These are phyloP conservation scores for Datisca glomerata DNA, from an alignment of 306 rosid genomes.

Conservation along the genomic window DNA sequence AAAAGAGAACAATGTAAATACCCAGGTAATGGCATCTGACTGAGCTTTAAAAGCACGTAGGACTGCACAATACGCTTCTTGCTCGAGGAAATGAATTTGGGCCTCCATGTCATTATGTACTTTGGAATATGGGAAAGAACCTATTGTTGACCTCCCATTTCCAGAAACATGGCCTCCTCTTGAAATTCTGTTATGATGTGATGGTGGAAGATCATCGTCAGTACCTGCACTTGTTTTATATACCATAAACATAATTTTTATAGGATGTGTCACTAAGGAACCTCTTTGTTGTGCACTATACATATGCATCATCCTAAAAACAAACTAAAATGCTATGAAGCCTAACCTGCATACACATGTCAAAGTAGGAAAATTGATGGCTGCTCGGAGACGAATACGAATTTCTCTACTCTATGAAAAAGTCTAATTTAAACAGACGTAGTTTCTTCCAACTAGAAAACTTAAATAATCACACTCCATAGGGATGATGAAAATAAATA, in stretches of 20 bases:
- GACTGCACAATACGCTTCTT: slow-evolving; percentile 42
- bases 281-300: neutral
- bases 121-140: slow-evolving; percentile 28
- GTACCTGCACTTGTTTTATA: slow-evolving; percentile 28
- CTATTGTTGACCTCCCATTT: slow-evolving; percentile 27
- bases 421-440: too few relatives aligned
- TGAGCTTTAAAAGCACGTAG: slow-evolving; percentile 48
- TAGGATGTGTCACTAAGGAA: neutral
- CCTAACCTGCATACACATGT: too few relatives aligned
- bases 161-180: slow-evolving; percentile 30
- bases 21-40: slow-evolving; percentile 52
- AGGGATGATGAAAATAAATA: too few relatives aligned
- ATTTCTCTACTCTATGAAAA: neutral
- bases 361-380: neutral
- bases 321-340: too few relatives aligned
- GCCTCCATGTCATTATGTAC: slow-evolving; percentile 37
- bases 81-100: slow-evolving; percentile 38
- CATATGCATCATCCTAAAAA: too few relatives aligned
- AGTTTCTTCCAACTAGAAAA: too few relatives aligned
- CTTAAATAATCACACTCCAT: too few relatives aligned
- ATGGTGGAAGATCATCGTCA: slow-evolving; percentile 37
- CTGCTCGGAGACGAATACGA: neutral
- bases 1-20: slow-evolving; percentile 17
- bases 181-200: slow-evolving; percentile 36
- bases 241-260: neutral